phyloP scores from a whole-genome alignment of 495 filamentous ascomycete species.

The Penicillium riverlandense region DNA sequence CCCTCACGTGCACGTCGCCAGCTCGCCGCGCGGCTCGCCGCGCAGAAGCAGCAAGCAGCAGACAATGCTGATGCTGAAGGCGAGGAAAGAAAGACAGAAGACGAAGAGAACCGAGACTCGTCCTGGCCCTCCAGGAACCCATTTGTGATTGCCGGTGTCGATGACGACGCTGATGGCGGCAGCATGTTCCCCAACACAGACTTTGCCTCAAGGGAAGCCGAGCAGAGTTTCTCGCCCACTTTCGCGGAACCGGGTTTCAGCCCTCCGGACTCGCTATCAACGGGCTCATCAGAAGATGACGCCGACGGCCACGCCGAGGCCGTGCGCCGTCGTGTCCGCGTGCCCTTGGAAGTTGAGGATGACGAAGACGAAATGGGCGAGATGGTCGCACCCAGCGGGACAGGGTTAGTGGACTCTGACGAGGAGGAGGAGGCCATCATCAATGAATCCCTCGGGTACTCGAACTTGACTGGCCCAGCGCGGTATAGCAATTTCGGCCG shows the following conservation, averaged over 20 bases:
- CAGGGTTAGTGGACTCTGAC: slow-evolving; percentile 36
- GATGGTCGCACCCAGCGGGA: slow-evolving; percentile 37
- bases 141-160: slow-evolving; percentile 36
- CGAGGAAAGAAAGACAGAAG: slow-evolving; percentile 6
- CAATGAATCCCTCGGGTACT: slow-evolving; percentile 39
- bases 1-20: slow-evolving; percentile 84
- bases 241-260: slow-evolving; percentile 38
- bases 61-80: slow-evolving; percentile 19
- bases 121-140: slow-evolving; percentile 33
- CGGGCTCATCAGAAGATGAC: slow-evolving; percentile 36
- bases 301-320: slow-evolving; percentile 26
- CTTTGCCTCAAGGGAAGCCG: slow-evolving; percentile 21
- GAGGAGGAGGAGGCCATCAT: slow-evolving; percentile 44
- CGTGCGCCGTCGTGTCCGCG: slow-evolving; percentile 30
- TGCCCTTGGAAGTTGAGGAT: slow-evolving; percentile 41
- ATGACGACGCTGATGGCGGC: slow-evolving; percentile 40
- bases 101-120: slow-evolving; percentile 15
- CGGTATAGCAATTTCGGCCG: slow-evolving; percentile 29
- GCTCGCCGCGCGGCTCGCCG: slow-evolving; percentile 72
- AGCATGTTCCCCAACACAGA: slow-evolving; percentile 30
- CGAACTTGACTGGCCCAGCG: slow-evolving; percentile 26
- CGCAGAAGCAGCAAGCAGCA: slow-evolving; percentile 60
- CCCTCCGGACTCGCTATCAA: slow-evolving; percentile 34
- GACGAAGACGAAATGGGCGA: slow-evolving; percentile 45
- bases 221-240: slow-evolving; percentile 24